Evolutionary conservation across 352 stramenopile genomes (phyloP).

Genomic region (Globisporangium spiculum): DNA sequence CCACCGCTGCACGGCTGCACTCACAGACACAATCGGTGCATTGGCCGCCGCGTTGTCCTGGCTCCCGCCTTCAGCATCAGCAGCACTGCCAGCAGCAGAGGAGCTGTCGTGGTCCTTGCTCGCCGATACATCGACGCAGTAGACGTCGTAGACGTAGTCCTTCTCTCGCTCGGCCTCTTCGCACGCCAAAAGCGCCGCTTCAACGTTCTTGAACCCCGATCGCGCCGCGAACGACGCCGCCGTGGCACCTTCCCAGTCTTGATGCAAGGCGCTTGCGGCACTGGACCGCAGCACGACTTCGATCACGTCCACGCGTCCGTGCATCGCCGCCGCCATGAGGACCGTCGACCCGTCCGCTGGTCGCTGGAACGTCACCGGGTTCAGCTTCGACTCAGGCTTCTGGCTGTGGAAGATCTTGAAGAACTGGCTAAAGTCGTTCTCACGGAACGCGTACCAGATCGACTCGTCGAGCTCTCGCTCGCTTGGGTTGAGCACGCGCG

Average conservation of each 20-base stretch:
- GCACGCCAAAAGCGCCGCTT: slow-evolving; percentile 65
- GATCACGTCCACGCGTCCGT: slow-evolving; percentile 80
- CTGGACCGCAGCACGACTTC: slow-evolving; percentile 55
- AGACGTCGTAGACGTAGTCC: slow-evolving; percentile 84
- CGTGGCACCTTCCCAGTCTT: slow-evolving; percentile 61
- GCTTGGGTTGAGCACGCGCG: slow-evolving; percentile 73
- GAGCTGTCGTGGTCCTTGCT: slow-evolving; percentile 28
- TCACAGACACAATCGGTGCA: slow-evolving; percentile 65
- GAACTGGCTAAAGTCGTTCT: slow-evolving; percentile 79
- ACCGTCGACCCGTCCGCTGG: slow-evolving; percentile 68
- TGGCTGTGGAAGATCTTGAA: slow-evolving; percentile 59
- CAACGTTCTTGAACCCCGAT: slow-evolving; percentile 50
- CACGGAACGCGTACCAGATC: slow-evolving; percentile 74
- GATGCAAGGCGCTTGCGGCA: slow-evolving; percentile 45
- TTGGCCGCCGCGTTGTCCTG: slow-evolving; percentile 17
- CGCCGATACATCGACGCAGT: slow-evolving; percentile 71
- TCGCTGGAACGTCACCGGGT: slow-evolving; percentile 61
- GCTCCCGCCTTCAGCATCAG: slow-evolving; percentile 6
- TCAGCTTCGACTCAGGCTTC: slow-evolving; percentile 34
- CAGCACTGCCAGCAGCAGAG: background rate
- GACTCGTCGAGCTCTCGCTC: slow-evolving; percentile 77
- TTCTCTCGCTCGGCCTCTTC: slow-evolving; percentile 77
- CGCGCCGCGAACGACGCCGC: slow-evolving; percentile 58
- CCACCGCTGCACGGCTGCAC: slow-evolving; percentile 76
- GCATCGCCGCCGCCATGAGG: slow-evolving; percentile 73